A percentile compares a stretch with the other conserved stretches of the same genome.
phyloP scores from a whole-genome alignment of 108 stramenopile species.

The Cyclostephanos tholiformis region DNA sequence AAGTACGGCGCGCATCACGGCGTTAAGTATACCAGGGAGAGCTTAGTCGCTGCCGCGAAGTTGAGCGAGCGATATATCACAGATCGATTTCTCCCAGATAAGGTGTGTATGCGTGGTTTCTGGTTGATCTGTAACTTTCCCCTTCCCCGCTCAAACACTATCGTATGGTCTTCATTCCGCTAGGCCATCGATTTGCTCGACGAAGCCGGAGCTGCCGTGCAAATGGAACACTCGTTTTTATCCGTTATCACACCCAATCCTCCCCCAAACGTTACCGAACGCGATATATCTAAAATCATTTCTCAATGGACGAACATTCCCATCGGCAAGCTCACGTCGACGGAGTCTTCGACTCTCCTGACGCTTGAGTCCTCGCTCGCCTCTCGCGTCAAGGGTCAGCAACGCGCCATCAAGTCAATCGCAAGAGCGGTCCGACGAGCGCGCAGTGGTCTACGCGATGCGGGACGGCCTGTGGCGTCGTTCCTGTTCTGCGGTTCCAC shows the following conservation, averaged over 20 bases:
- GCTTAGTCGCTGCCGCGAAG: conserved; percentile 69
- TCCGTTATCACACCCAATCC: conserved; percentile 42
- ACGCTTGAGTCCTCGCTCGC: conserved; percentile 70
- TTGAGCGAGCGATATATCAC: conserved; percentile 78
- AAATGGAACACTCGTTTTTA: conserved; percentile 70
- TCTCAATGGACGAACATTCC: conserved; percentile 75
- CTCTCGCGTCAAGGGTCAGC: conserved; percentile 88
- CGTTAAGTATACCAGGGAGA: conserved; percentile 65
- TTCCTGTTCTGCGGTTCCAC: conserved; percentile 95
- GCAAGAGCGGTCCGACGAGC: conserved; percentile 83
- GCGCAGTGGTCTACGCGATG: conserved; percentile 82
- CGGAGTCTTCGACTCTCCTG: conserved; percentile 84
- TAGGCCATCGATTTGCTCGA: conserved; percentile 93
- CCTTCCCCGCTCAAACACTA: not conserved
- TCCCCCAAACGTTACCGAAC: conserved; percentile 67
- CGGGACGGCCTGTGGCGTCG: conserved; percentile 77
- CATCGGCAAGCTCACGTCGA: conserved; percentile 75
- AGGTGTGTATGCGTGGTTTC: conserved; percentile 33
- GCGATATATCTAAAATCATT: conserved; percentile 63
- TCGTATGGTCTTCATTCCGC: conserved; percentile 2
- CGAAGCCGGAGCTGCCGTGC: conserved; percentile 94
- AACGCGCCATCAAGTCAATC: conserved; percentile 79
- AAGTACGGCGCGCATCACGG: conserved; percentile 78
- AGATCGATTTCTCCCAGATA: conserved; percentile 88
- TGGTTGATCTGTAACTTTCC: conserved; percentile 23